Evolutionary conservation across 441 rosid species (phyloP), one percentile per base, ranked within the genome.

Genomic region (Populus tomentosa): DNA sequence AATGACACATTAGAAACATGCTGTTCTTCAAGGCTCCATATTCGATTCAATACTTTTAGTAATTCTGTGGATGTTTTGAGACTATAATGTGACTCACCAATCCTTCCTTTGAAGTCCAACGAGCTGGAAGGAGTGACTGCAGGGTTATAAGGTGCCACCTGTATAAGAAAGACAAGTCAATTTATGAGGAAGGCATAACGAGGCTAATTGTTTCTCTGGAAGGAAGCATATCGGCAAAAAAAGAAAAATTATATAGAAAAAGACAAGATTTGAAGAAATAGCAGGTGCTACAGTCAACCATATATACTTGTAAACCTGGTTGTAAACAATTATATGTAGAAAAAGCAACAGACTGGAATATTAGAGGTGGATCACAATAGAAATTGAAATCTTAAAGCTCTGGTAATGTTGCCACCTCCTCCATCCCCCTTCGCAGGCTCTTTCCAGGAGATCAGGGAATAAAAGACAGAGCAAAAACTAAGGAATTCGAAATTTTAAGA

Each of bases 1-100:
- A 92, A 76, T 30, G 97, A 85, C 75, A 89, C 80, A 67, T 90
- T 91, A 23, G 90, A 86, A 1, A 91, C 85, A 76, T 96, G 98
- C 75, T 96, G 98, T 80, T 90, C 99, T 86, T 96, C 98, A 75
- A 91, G 86, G 81, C 89, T 90, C 98, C 98, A 94, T 59, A 96
- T 94, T 70, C 89, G 86, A 70, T 96, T 96, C 72, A 96, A 83
- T 71, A 96, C 98, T 86, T 96, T 96, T 8, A 94, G 87, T 81
- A 96, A 88, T 83, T 96, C 98, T 0, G 97, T 91, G 13, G 98
- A 94, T 64, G 99, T 91, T 83, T 94, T 91, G 69, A 94, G 92
- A 82, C 85, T 90, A 85, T 86, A 85, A 42, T 84, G 88, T 16
- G 95, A 83, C 76, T 91, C 95, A 16, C 93, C 94, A 73, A 80